These are phyloP conservation scores for Scheffersomyces cryptocercus DNA, from an alignment of 1,139 yeast genomes.

Conservation along the genomic window DNA sequence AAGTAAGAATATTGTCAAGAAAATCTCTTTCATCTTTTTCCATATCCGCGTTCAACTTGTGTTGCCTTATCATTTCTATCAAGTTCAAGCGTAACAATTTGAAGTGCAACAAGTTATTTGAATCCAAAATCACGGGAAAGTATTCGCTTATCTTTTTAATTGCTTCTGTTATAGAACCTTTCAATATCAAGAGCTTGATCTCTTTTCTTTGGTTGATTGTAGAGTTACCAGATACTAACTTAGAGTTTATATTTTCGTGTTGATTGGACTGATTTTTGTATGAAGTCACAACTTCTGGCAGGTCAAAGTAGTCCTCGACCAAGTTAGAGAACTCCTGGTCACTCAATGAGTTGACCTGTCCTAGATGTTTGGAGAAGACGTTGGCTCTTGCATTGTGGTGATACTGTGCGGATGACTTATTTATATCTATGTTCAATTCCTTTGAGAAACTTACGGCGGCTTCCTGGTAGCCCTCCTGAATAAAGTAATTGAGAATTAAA, in stretches of 20 bases:
- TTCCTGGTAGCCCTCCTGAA: slow-evolving; percentile 58
- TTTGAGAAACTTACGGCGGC: slow-evolving; percentile 52
- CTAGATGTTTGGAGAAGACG: slow-evolving; percentile 1
- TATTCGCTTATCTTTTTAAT: slow-evolving; percentile 45
- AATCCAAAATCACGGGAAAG: slow-evolving; percentile 57
- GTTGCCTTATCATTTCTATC: slow-evolving; percentile 62
- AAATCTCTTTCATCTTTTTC: slow-evolving; percentile 43
- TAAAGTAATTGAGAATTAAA: slow-evolving; percentile 53
- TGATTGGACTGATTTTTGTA: slow-evolving; percentile 16
- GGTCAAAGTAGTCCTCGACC: slow-evolving; percentile 19
- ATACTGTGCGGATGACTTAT: not conserved
- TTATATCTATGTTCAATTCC: slow-evolving; percentile 34
- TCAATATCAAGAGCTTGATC: slow-evolving; percentile 49
- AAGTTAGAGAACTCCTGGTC: slow-evolving; percentile 17
- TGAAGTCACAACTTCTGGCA: slow-evolving; percentile 20
- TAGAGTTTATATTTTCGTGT: slow-evolving; percentile 8
- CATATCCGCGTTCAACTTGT: slow-evolving; percentile 28
- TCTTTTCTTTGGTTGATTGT: slow-evolving; percentile 50
- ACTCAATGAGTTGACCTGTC: slow-evolving; percentile 5
- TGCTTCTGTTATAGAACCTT: slow-evolving; percentile 52
- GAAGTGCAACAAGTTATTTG: slow-evolving; percentile 60
- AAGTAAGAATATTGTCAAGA: slow-evolving; percentile 55
- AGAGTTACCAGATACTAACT: slow-evolving; percentile 37
- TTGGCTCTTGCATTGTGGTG: not conserved
- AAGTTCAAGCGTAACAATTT: slow-evolving; percentile 59